Evolutionary conservation across 139 green algal genomes (phyloP), one percentile per base, ranked within the genome.

Genomic region (Prasinococcaceae sp.): DNA sequence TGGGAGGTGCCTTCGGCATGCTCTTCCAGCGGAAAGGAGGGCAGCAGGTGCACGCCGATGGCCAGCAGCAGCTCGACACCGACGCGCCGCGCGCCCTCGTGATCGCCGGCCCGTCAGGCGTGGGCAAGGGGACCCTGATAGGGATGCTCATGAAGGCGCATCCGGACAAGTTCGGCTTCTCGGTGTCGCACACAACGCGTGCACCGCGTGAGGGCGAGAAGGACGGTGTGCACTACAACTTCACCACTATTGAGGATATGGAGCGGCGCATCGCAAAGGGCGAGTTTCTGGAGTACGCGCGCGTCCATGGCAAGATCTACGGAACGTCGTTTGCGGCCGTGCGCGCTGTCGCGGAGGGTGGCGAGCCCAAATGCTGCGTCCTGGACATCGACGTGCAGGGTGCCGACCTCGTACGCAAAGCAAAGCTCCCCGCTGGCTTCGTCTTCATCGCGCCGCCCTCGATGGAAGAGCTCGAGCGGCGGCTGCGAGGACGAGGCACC

Each of bases 381-480:
- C 63, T 76, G 19, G 68, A 76, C 60, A 76, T 76, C 17, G 68
- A 76, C 57, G 59, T 76, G 44, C 59, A 73, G 41, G 63, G 68
- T 8, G 68, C 63, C 4, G 45, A 66, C 41, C 32, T 60, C 36
- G 59, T 70, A 20, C 63, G 67, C 53, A 42, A 63, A 30, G 39
- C 16, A 19, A n/a, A 29, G 16, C 24, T 76, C 5, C 28, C 53
- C 16, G 59, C 58, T 22, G 22, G 47, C 17, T 72, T 63, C 46
- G 56, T 76, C 4, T 76, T 76, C 27, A 51, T 76, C 25, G 6
- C 36, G 30, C 68, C 68, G 47, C 68, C 68, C 26, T 70, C 58
- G 17, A 63, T 67, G 27, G 58, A 70, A 29, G 61, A 70, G 39
- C 67, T 75, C 27, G 67, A 75, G 54, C 32, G 28, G 30, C 54